Base-by-base conservation (phyloP, 768 basidiomycete genomes). In the Auricularia sp. region DNA sequence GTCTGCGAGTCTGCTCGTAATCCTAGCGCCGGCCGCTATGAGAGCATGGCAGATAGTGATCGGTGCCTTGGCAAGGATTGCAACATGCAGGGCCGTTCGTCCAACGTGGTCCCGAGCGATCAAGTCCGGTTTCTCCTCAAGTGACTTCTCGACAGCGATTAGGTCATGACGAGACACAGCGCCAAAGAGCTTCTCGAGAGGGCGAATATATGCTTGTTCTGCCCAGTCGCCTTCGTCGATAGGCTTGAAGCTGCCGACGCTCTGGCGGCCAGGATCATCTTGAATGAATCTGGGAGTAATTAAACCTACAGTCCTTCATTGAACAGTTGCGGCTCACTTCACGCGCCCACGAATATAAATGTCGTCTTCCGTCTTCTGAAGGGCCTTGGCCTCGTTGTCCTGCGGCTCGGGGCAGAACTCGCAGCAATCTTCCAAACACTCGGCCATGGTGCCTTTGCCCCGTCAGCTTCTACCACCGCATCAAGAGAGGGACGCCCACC, bases 171-270 rank as follows among this genome's bases (percentile, higher is more conserved):
- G 69, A 2, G 77, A 80, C 66, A 88, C 83, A n/a, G 82, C 82
- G 10, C 73, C 69, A 74, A 87, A 86, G 65, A 88, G 80, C 65
- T 79, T 78, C 64, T 83, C 81, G 0, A 79, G 78, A 14, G 77
- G 77, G 11, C 81, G 82, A 66, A 85, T 77, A 71, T 86, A 88
- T 8, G 82, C 84, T 67, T 84, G 82, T 39, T 77, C 83, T 65
- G 80, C 79, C 86, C 85, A 88, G 76, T 86, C 84, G 11, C 83
- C 84, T 13, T 80, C 82, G 66, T 88, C 85, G 69, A 86, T 86
- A 0, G 85, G 85, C 63, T 84, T 82, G 77, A 87, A 87, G 69
- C 82, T 83, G 1, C 85, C 85, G 0, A 86, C 80, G 45, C 74
- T 81, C 70, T 87, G 85, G 10, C 84, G 82, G 0, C 84, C 84